Evolutionary conservation across 169 alveolate genomes (phyloP), one percentile per base, ranked within the genome.

Genomic region (Neospora caninum): DNA sequence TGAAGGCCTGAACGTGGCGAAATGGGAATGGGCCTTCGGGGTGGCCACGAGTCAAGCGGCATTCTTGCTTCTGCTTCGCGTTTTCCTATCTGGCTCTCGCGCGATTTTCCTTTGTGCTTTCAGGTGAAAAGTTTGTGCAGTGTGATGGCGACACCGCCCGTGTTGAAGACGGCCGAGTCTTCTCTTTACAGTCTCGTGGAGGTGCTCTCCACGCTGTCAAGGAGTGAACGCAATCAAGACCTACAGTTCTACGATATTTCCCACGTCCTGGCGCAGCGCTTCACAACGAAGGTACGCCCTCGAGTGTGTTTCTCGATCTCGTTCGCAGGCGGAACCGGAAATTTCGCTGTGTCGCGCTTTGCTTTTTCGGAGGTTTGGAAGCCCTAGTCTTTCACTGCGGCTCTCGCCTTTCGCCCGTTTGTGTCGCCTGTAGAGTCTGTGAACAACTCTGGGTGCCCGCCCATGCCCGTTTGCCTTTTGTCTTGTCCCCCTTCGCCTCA

Each of bases 121-220:
- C 88, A 82, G 88, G 64, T 82, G 39, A 82, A 82, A 31, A 29
- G 45, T 7, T 31, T 82, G 41, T 82, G 88, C 88, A 41, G 88
- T 64, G 53, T 38, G 39, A 41, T 27, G 39, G 88, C 88, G 34
- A 42, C 88, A 31, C 88, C 88, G 13, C 45, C 64, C 53, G 67
- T 82, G 67, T 36, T 82, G 53, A 27, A 36, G 39, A 82, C 88
- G 64, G 64, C 88, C 13, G 64, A 41, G 67, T 38, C 88, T 27
- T 9, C 64, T 10, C 88, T 82, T 38, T 38, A 22, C 88, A 29
- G 67, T 25, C 29, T 82, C 31, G 64, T 42, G n/a, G 88, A 82
- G 88, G 36, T 42, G 58, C 88, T 82, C 31, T 27, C 67, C 36
- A 29, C 64, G 4, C 88, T 82, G 13, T 41, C 88, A 36, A 36